Evolutionary conservation across 306 rosid genomes (phyloP).

Genomic region (Comarum palustre): DNA sequence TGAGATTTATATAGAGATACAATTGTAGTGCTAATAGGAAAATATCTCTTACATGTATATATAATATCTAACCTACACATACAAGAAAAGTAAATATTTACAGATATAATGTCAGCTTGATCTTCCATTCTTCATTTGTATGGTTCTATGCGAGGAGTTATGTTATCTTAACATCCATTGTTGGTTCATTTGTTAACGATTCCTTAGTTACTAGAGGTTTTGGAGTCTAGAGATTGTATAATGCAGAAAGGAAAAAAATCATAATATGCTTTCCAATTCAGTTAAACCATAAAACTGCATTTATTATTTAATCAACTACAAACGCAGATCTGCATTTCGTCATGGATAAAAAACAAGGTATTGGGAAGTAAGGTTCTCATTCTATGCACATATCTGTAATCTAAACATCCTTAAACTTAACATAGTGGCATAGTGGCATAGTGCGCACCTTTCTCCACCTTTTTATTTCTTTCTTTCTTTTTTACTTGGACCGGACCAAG

Average conservation of each 20-base stretch:
- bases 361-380: neutral
- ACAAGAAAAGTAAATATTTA: too few relatives aligned
- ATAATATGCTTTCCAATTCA: neutral
- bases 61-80: too few relatives aligned
- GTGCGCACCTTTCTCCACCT: slow-evolving; percentile 27
- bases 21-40: too few relatives aligned
- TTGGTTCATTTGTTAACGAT: neutral
- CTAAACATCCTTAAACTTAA: slow-evolving; percentile 2
- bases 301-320: neutral
- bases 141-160: neutral
- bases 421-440: slow-evolving; percentile 8
- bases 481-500: slow-evolving; percentile 21
- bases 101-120: too few relatives aligned
- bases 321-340: neutral
- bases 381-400: slow-evolving; percentile 24
- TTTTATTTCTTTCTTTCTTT: slow-evolving; percentile 11
- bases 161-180: neutral
- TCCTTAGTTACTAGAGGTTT: neutral
- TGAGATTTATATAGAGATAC: too few relatives aligned
- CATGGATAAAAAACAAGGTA: neutral
- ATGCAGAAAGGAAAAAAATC: neutral
- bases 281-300: neutral
- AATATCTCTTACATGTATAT: too few relatives aligned
- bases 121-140: neutral
- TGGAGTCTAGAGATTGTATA: neutral